Evolutionary conservation across 2,329 filamentous ascomycete genomes (phyloP).

Genomic region (Alternaria ventricosa): DNA sequence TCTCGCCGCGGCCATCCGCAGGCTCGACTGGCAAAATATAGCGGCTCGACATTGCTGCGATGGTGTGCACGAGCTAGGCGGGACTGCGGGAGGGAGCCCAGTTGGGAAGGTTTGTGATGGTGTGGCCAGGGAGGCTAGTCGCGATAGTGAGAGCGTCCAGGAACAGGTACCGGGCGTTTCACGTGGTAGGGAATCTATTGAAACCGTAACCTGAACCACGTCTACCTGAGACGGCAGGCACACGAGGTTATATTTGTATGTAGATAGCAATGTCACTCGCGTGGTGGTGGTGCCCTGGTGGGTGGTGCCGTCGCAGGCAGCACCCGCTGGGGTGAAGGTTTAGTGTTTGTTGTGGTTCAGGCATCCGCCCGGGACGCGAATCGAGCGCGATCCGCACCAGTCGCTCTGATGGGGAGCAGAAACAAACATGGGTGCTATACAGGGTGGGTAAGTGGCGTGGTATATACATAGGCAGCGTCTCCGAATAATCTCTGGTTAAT

Average conservation of each 20-base stretch:
- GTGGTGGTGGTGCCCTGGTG: background rate
- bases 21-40: slow-evolving; percentile 66
- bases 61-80: slow-evolving; percentile 2
- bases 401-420: background rate
- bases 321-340: background rate
- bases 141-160: slow-evolving; percentile 6
- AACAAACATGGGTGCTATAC: background rate
- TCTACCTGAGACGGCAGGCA: slow-evolving; percentile 5
- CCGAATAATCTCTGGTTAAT: background rate
- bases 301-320: background rate
- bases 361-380: slow-evolving; percentile 8
- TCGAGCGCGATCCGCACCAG: background rate
- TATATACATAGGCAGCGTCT: background rate
- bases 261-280: background rate
- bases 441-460: background rate
- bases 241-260: slow-evolving; percentile 12
- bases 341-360: slow-evolving; percentile 10
- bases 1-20: slow-evolving; percentile 58
- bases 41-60: slow-evolving; percentile 19
- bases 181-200: slow-evolving; percentile 7
- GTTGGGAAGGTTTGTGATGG: slow-evolving; percentile 3
- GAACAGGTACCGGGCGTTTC: slow-evolving; percentile 22
- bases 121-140: slow-evolving; percentile 1
- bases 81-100: background rate
- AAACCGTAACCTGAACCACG: slow-evolving; percentile 10